phyloP scores from a whole-genome alignment of 2,329 filamentous ascomycete genomes.

The Fusarium buxicola region DNA sequence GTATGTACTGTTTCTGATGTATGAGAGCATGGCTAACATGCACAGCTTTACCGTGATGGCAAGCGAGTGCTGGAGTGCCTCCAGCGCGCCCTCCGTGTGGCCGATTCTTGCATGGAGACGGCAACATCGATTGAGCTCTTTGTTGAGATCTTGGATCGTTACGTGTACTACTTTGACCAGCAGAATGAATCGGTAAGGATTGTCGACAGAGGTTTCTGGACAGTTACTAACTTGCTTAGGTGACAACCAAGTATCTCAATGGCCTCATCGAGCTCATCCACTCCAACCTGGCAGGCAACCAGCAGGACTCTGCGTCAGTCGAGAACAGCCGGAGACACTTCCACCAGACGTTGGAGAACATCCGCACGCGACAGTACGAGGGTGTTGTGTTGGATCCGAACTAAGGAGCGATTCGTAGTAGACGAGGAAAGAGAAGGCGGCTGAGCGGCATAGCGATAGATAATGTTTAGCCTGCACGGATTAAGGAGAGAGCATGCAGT shows the following conservation, averaged over 20 bases:
- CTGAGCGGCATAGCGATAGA: slow-evolving; percentile 43
- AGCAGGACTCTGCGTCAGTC: slow-evolving; percentile 81
- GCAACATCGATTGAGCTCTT: slow-evolving; percentile 97
- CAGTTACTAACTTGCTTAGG: slow-evolving; percentile 52
- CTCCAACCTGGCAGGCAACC: slow-evolving; percentile 89
- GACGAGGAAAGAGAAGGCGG: slow-evolving; percentile 18
- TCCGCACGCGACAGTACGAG: slow-evolving; percentile 90
- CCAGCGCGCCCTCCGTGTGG: slow-evolving; percentile 93
- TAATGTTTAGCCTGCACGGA: slow-evolving; percentile 40
- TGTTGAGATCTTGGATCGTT: slow-evolving; percentile 97
- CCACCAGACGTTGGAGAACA: slow-evolving; percentile 93
- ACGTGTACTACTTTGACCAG: slow-evolving; percentile 99
- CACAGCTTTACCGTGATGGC: slow-evolving; percentile 93
- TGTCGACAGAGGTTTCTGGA: neutral
- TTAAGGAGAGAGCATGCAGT: slow-evolving; percentile 35
- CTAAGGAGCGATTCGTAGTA: slow-evolving; percentile 34
- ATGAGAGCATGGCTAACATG: slow-evolving; percentile 32
- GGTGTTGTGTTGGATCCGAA: slow-evolving; percentile 81
- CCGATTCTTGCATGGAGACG: slow-evolving; percentile 99
- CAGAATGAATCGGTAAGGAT: slow-evolving; percentile 87
- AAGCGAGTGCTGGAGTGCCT: slow-evolving; percentile 97
- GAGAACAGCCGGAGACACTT: slow-evolving; percentile 96
- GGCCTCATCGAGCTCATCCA: slow-evolving; percentile 98
- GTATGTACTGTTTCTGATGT: slow-evolving; percentile 62
- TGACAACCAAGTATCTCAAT: slow-evolving; percentile 98